phyloP scores from a whole-genome alignment of 2,329 filamentous ascomycete species.

The Aspergillus puulaauensis region DNA sequence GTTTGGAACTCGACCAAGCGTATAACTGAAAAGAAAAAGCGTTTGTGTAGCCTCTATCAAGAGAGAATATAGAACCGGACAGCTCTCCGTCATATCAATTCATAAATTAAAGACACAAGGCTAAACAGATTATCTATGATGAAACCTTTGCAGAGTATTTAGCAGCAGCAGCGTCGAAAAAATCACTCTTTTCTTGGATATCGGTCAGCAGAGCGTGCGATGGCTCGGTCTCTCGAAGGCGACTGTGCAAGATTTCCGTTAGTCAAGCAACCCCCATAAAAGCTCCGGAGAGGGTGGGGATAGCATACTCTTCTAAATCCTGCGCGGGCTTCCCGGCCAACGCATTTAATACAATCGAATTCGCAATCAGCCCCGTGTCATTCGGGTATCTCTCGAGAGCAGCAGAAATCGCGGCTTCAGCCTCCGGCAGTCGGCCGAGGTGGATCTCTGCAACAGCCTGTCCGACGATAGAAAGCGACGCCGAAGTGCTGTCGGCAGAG shows the following conservation, averaged over 20 bases:
- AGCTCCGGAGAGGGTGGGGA: neutral
- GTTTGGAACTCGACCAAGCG: neutral
- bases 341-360: constrained; percentile 75
- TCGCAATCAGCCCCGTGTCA: constrained; percentile 75
- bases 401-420: constrained; percentile 79
- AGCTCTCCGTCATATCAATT: constrained; percentile 21
- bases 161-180: constrained; percentile 80
- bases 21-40: neutral
- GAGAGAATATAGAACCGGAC: constrained; percentile 9
- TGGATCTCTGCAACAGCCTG: constrained; percentile 92
- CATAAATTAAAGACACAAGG: constrained; percentile 18
- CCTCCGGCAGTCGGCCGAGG: constrained; percentile 83
- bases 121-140: constrained; percentile 23
- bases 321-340: constrained; percentile 70
- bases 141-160: constrained; percentile 84
- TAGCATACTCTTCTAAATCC: constrained; percentile 63
- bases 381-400: constrained; percentile 72
- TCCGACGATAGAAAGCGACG: constrained; percentile 72
- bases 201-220: constrained; percentile 72
- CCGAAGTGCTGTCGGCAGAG: constrained; percentile 77
- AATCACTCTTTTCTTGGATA: constrained; percentile 77
- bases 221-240: constrained; percentile 55
- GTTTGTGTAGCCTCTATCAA: neutral
- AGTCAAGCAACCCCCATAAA: neutral
- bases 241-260: constrained; percentile 21